phyloP scores from a whole-genome alignment of 208 protist species.

The Spongospora subterranea region DNA sequence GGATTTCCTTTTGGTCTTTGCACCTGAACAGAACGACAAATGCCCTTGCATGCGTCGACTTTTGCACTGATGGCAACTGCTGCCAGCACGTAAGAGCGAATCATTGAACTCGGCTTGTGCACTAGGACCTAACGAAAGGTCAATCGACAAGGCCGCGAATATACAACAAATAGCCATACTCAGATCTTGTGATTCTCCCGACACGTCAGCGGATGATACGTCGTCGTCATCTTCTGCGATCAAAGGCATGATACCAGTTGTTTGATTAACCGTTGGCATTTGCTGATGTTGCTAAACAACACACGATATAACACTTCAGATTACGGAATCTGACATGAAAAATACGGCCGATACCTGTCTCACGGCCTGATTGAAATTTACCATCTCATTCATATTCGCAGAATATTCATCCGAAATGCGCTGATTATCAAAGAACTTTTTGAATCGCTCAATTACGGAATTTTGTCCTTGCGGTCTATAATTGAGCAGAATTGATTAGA shows the following conservation, averaged over 20 bases:
- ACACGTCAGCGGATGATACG: not conserved
- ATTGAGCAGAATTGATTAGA: not conserved
- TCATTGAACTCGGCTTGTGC: not conserved
- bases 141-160: no score
- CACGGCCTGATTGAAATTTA: no score
- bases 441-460: conserved; percentile 32
- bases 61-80: conserved; percentile 58
- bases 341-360: no score
- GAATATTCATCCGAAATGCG: not conserved
- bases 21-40: not conserved
- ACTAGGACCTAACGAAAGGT: not conserved
- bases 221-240: not conserved
- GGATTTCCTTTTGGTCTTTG: conserved; percentile 30
- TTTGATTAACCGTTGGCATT: not conserved
- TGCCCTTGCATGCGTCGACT: conserved; percentile 23
- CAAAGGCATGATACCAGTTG: not conserved
- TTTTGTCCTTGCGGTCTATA: not conserved
- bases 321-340: no score
- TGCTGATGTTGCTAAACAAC: not conserved
- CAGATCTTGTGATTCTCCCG: not conserved
- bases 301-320: no score
- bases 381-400: no score
- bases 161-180: no score
- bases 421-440: conserved; percentile 58
- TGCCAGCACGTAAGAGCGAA: conserved; percentile 10